A percentile compares a stretch with the other conserved stretches of the same genome.
phyloP scores from a whole-genome alignment of 2,329 filamentous ascomycete species.

The Colletotrichum chrysophilum region DNA sequence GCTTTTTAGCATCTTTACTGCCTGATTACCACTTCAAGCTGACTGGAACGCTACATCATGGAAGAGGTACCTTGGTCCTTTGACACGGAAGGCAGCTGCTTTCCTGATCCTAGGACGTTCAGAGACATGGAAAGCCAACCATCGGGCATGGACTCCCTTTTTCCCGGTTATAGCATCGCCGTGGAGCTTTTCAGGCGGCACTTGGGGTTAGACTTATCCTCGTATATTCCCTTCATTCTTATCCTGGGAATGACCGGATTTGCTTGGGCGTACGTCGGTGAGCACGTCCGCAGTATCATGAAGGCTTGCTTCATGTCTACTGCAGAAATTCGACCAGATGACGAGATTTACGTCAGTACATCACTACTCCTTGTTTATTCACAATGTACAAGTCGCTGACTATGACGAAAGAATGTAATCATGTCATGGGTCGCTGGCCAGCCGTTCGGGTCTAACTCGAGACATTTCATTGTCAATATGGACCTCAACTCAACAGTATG shows the following conservation, averaged over 20 bases:
- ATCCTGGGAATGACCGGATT: background rate
- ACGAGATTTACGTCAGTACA: background rate
- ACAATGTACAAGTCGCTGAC: too few species aligned
- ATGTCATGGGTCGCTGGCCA: background rate
- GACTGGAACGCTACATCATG: too few species aligned
- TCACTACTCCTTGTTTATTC: too few species aligned
- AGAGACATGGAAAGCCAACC: rapidly evolving
- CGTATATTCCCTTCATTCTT: background rate
- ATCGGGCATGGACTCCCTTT: background rate
- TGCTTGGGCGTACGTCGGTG: rapidly evolving
- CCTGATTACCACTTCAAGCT: background rate
- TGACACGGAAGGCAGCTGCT: background rate
- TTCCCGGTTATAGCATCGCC: background rate
- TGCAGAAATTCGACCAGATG: background rate
- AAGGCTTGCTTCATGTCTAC: background rate
- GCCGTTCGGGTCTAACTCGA: background rate
- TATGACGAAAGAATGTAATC: background rate
- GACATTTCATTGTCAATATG: background rate
- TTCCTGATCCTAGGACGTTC: rapidly evolving
- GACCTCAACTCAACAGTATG: background rate
- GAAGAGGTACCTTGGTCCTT: background rate
- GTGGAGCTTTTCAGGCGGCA: background rate
- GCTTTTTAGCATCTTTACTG: background rate
- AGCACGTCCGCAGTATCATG: background rate
- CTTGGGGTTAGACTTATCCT: background rate